These are phyloP conservation scores for Aspergillus oerlinghausenensis DNA, from an alignment of 2,329 filamentous ascomycete genomes.

Conservation along the genomic window DNA sequence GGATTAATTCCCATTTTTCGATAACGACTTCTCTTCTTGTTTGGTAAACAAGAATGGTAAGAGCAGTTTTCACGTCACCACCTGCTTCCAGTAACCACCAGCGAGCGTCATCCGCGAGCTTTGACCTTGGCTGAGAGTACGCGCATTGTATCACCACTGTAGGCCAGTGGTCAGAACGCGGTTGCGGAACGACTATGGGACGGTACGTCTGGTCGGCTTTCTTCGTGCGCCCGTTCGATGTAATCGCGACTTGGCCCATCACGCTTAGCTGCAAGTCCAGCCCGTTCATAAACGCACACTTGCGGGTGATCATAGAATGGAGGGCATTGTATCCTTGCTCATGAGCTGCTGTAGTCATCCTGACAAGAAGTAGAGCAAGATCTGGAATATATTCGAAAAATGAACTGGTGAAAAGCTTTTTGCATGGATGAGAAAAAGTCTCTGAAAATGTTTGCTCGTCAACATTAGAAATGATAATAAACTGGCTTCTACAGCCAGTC, in stretches of 20 bases:
- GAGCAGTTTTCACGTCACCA: neutral
- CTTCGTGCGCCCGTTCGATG: neutral
- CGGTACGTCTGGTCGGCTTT: neutral
- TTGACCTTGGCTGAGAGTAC: neutral
- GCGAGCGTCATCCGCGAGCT: neutral
- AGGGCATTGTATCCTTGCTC: neutral
- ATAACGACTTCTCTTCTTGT: neutral
- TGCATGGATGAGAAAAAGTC: neutral
- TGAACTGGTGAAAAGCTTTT: neutral
- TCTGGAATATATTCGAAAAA: neutral
- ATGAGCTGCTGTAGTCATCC: neutral
- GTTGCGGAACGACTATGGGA: neutral
- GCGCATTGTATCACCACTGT: neutral
- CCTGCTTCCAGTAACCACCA: constrained; percentile 1
- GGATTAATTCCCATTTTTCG: neutral
- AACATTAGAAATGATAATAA: neutral
- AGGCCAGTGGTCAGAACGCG: neutral
- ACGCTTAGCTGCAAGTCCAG: neutral
- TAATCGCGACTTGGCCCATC: neutral
- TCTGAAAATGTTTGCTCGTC: neutral
- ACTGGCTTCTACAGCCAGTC: neutral
- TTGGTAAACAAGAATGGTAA: neutral
- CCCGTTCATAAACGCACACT: neutral
- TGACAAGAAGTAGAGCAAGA: neutral
- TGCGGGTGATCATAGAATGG: neutral